These are phyloP conservation scores for Leccinum subtestaceum DNA, from an alignment of 768 basidiomycete genomes.

Conservation along the genomic window DNA sequence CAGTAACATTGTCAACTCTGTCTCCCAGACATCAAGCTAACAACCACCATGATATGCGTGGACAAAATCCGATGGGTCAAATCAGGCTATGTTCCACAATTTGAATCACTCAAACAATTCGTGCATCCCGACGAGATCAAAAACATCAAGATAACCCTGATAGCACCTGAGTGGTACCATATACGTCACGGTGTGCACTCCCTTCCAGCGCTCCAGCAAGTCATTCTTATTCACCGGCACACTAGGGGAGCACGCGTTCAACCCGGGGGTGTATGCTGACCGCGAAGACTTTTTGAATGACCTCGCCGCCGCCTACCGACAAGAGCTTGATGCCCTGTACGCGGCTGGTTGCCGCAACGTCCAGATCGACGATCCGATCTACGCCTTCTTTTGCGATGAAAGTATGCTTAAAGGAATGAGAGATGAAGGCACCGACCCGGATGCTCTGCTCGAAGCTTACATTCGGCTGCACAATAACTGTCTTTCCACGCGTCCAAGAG, in stretches of 20 bases:
- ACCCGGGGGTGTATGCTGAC: constrained; percentile 12
- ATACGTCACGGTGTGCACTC: constrained; percentile 53
- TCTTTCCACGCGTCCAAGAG: neutral
- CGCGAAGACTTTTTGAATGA: constrained; percentile 45
- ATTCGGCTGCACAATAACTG: neutral
- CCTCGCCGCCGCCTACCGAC: neutral
- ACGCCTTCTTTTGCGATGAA: neutral
- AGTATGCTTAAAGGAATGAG: neutral
- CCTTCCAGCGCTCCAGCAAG: neutral
- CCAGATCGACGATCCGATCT: neutral
- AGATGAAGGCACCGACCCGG: neutral
- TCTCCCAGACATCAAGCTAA: constrained; percentile 20
- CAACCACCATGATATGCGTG: constrained; percentile 30
- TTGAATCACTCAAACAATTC: constrained; percentile 56
- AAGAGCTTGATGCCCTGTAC: neutral
- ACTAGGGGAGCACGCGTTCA: neutral
- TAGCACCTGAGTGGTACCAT: constrained; percentile 71
- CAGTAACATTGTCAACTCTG: neutral
- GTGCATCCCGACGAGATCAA: constrained; percentile 31
- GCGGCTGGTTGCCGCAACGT: neutral
- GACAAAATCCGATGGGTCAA: neutral
- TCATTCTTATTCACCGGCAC: neutral
- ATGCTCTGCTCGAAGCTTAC: neutral
- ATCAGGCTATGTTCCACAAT: constrained; percentile 43
- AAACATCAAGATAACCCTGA: constrained; percentile 68